Evolutionary conservation across 441 rosid genomes (phyloP).

Genomic region (Pelargonium fulgidum): DNA sequence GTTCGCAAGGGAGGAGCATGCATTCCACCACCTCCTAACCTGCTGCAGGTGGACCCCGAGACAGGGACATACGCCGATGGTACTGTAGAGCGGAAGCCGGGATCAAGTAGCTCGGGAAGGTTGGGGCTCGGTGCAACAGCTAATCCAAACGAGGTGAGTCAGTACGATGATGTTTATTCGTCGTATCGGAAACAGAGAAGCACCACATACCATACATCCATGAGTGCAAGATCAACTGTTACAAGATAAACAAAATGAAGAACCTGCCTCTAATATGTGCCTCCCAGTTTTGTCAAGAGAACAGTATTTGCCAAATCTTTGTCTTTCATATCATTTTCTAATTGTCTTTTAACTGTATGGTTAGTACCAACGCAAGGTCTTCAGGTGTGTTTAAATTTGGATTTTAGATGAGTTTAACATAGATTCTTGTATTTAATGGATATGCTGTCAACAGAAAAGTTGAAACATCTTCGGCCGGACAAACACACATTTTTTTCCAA

Average conservation of each 20-base stretch:
- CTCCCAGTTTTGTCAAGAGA: no score
- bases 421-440: no score
- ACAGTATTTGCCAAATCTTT: neutral
- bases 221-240: conserved; percentile 72
- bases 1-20: conserved; percentile 89
- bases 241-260: conserved; percentile 31
- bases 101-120: conserved; percentile 61
- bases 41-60: conserved; percentile 77
- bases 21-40: conserved; percentile 88
- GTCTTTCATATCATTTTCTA: neutral
- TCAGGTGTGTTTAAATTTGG: no score
- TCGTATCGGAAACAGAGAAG: conserved; percentile 94
- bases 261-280: neutral
- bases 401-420: no score
- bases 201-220: conserved; percentile 77
- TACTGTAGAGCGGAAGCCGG: conserved; percentile 60
- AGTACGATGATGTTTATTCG: conserved; percentile 87
- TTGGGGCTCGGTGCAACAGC: conserved; percentile 90
- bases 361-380: neutral
- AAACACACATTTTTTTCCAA: no score
- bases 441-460: no score
- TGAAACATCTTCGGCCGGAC: no score
- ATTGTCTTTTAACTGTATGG: neutral
- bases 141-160: conserved; percentile 82
- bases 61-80: conserved; percentile 82